Evolutionary conservation across 2,329 filamentous ascomycete genomes (phyloP), one percentile per base, ranked within the genome.

Genomic region (Teratosphaeria zuluensis): DNA sequence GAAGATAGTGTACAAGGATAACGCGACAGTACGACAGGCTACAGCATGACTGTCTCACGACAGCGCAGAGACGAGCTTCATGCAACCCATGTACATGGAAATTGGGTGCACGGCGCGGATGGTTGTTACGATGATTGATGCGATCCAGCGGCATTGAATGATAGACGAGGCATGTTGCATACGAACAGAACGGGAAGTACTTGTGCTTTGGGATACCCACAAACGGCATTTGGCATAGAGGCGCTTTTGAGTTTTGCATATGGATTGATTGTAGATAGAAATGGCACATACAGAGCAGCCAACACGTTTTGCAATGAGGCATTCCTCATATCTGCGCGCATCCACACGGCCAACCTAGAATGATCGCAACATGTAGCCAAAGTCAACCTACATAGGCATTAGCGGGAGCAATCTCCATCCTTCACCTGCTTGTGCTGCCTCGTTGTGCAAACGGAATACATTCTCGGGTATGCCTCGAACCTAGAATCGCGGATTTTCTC

Each of bases 91-190:
- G 42, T 21, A 21, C 42, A 21, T 48, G 16, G n/a, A 21, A 2
- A n/a, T n/a, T 16, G 42, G 42, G 6, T 19, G n/a, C 4, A 48
- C 42, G 42, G 42, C 42, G 19, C 19, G 42, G 19, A 31, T 31
- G 12, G 64, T 42, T 59, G 61, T 2, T 53, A 56, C n/a, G 64
- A 53, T 28, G 61, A 64, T 32, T 60, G 63, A 38, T 60, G 60
- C 21, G 67, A 68, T 31, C 55, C 16, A 48, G 42, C 42, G 42
- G 42, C 42, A 48, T 48, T 21, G 42, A 48, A 48, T 11, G 42
- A 21, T 7, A 46, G 14, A 48, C 8, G 33, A 35, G 24, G 24
- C 24, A 28, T 35, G 33, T 11, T 9, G 33, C 33, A 35, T 35
- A 35, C 33, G 9, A 35, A 35, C 33, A 35, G 9, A 35, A 14